phyloP scores from a whole-genome alignment of 176 grass and related monocot genomes.

The Oryza officinalis region DNA sequence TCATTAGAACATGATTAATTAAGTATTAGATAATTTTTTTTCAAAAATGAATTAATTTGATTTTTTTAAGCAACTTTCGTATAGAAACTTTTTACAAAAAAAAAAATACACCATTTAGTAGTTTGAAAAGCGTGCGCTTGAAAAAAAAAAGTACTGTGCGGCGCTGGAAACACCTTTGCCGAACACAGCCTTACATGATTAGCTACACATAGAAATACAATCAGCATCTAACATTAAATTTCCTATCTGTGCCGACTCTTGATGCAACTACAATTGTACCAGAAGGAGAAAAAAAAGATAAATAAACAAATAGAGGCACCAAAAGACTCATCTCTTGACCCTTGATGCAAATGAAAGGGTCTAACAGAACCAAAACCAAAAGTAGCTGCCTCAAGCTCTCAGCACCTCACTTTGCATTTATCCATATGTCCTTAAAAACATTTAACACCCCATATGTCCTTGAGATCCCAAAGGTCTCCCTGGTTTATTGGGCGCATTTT shows the following conservation, averaged over 20 bases:
- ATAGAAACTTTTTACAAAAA: too few species aligned
- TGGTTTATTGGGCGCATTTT: slow-evolving; percentile 20
- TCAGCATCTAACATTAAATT: neutral
- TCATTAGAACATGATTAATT: too few species aligned
- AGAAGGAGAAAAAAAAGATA: slow-evolving; percentile 1
- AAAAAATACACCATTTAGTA: too few species aligned
- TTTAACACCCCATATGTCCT: slow-evolving; percentile 4
- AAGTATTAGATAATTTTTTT: too few species aligned
- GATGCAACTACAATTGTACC: slow-evolving; percentile 17
- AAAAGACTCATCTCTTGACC: slow-evolving; percentile 25
- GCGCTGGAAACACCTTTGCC: too few species aligned
- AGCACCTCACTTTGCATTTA: slow-evolving; percentile 11
- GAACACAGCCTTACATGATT: too few species aligned
- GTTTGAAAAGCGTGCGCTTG: too few species aligned
- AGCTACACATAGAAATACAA: neutral
- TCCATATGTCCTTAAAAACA: neutral
- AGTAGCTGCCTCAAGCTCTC: slow-evolving; percentile 27
- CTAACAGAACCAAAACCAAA: slow-evolving; percentile 22
- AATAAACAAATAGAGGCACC: slow-evolving; percentile 18
- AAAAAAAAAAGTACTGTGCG: too few species aligned
- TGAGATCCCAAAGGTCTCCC: neutral
- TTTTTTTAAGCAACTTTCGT: too few species aligned
- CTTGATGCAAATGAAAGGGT: slow-evolving; percentile 35
- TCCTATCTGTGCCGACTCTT: slow-evolving; percentile 6
- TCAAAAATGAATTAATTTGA: too few species aligned